A percentile compares a stretch with the other conserved stretches of the same genome.
Conservation (phyloP, 108 stramenopile species). For the Cyclostephanos invisitatus region DNA sequence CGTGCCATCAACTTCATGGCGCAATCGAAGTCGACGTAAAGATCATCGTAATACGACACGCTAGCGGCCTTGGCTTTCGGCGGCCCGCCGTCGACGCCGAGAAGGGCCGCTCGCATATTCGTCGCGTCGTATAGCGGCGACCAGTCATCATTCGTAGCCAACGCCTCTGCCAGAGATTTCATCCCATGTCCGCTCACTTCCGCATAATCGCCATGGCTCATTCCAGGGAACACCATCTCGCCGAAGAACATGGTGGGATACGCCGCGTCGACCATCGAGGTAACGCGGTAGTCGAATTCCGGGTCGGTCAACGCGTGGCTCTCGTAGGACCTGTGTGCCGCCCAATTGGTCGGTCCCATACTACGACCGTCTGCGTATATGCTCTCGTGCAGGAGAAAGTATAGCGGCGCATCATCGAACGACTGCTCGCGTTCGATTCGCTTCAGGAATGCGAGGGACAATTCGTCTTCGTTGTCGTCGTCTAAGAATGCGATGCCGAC, state of each 20-base stretch:
- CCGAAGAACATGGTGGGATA: constrained; percentile 76
- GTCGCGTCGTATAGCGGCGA: constrained; percentile 67
- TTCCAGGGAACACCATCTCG: constrained; percentile 95
- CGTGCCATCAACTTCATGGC: constrained; percentile 62
- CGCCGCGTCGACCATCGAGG: constrained; percentile 31
- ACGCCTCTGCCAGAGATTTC: constrained; percentile 59
- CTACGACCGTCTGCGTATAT: constrained; percentile 83
- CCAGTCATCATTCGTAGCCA: constrained; percentile 85
- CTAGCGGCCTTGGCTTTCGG: constrained; percentile 64
- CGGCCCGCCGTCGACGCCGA: constrained; percentile 7
- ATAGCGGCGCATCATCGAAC: constrained; percentile 93
- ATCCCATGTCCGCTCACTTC: constrained; percentile 71
- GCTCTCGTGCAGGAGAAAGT: constrained; percentile 90
- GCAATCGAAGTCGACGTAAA: constrained; percentile 92
- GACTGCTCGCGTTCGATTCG: constrained; percentile 75
- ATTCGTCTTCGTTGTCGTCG: constrained; percentile 33
- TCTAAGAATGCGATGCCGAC: constrained; percentile 81
- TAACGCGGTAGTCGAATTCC: constrained; percentile 65
- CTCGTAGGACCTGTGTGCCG: constrained; percentile 72
- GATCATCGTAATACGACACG: constrained; percentile 90
- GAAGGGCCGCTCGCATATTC: constrained; percentile 64
- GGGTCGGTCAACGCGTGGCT: constrained; percentile 20
- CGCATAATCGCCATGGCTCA: constrained; percentile 86
- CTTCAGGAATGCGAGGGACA: constrained; percentile 75
- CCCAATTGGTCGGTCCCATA: constrained; percentile 70